Evolutionary conservation across 2,329 filamentous ascomycete genomes (phyloP).

Genomic region (Fusarium sublunatum): DNA sequence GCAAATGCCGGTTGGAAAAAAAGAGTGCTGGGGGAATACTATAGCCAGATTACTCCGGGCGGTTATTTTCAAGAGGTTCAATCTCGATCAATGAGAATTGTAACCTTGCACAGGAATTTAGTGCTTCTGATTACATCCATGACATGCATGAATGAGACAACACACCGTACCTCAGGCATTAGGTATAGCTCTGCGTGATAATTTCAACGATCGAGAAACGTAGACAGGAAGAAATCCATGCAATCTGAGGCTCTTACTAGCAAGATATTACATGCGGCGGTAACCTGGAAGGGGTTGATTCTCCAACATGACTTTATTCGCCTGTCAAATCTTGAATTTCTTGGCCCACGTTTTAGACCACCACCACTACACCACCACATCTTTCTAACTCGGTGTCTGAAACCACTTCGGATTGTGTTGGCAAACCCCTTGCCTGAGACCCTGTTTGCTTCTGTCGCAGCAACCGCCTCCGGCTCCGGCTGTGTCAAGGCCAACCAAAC

Average conservation of each 20-base stretch:
- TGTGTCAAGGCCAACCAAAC: conserved; percentile 20
- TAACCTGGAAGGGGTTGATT: not conserved
- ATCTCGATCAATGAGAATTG: not conserved
- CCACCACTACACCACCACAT: conserved; percentile 14
- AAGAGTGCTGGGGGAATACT: not conserved
- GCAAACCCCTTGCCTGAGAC: conserved; percentile 26
- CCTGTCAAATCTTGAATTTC: not conserved
- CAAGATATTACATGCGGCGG: not conserved
- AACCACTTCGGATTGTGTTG: conserved; percentile 21
- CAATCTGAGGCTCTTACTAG: not conserved
- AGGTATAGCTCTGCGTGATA: not conserved
- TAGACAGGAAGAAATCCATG: not conserved
- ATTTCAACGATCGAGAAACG: not conserved
- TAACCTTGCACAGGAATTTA: not conserved
- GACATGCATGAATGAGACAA: no score
- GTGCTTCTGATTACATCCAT: not conserved
- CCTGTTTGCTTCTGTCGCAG: conserved; percentile 18
- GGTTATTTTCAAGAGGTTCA: not conserved
- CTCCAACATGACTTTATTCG: not conserved
- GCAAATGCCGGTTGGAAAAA: not conserved
- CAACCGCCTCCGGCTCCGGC: conserved; percentile 19
- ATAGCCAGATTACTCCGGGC: not conserved
- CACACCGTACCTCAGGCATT: no score
- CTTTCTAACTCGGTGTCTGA: conserved; percentile 16
- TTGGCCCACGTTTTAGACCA: conserved; percentile 11